Percentiles rank a stretch among this genome's conserved stretches.
Conservation (phyloP, 495 filamentous ascomycete species). For the Neurospora cerealis region DNA sequence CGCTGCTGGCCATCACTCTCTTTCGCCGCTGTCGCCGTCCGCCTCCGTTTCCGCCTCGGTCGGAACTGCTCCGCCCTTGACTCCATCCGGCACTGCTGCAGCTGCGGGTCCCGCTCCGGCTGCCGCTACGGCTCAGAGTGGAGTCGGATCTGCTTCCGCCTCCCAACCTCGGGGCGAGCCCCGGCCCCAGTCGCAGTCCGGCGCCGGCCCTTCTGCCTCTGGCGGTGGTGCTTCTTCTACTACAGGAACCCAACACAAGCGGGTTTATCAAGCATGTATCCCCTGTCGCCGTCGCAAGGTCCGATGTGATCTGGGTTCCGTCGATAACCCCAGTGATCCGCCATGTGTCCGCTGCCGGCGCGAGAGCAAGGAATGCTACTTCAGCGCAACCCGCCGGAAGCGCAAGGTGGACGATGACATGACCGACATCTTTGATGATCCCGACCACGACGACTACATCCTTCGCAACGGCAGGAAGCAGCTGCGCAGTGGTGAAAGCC, state of each 20-base stretch:
- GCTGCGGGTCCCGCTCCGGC: slow-evolving; percentile 2
- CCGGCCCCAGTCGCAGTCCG: neutral
- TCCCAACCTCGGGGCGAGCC: neutral
- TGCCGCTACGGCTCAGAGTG: neutral
- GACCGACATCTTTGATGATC: slow-evolving; percentile 37
- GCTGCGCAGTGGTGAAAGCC: slow-evolving; percentile 29
- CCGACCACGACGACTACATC: slow-evolving; percentile 44
- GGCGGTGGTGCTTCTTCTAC: slow-evolving; percentile 5
- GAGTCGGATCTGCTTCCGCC: slow-evolving; percentile 5
- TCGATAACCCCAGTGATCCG: slow-evolving; percentile 88
- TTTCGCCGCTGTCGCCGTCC: slow-evolving; percentile 14
- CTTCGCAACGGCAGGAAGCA: slow-evolving; percentile 46
- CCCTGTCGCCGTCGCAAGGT: slow-evolving; percentile 87
- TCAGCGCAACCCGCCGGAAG: slow-evolving; percentile 92
- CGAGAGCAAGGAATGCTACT: slow-evolving; percentile 91
- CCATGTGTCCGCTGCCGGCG: slow-evolving; percentile 90
- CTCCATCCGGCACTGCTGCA: slow-evolving; percentile 3
- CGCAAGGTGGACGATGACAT: slow-evolving; percentile 61
- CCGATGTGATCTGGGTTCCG: slow-evolving; percentile 85
- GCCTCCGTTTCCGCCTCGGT: slow-evolving; percentile 18
- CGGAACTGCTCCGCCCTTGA: slow-evolving; percentile 10
- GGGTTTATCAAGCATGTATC: slow-evolving; percentile 80
- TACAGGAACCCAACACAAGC: slow-evolving; percentile 46
- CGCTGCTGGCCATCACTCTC: neutral
- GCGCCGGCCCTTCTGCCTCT: neutral